Percentiles rank a stretch among this genome's conserved stretches.
These are phyloP conservation scores for Ananas comosus DNA, from an alignment of 176 grass and related monocot genomes.

Conservation along the genomic window DNA sequence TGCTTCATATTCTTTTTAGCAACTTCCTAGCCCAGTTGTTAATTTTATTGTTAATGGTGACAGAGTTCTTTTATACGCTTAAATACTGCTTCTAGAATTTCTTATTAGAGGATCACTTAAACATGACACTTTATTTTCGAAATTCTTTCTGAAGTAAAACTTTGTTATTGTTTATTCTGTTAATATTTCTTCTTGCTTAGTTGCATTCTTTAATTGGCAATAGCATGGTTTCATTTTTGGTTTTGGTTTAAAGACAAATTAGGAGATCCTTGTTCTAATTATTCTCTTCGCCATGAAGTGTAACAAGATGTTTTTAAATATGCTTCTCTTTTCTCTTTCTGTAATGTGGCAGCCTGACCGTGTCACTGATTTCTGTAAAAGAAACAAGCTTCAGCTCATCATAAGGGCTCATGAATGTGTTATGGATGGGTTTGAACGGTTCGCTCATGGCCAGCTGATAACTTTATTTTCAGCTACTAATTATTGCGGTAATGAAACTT, in stretches of 20 bases:
- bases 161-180: not conserved
- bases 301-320: not conserved
- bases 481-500: constrained; percentile 73
- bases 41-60: not conserved
- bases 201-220: no score
- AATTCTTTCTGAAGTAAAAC: no score
- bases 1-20: constrained; percentile 8
- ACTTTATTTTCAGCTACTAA: constrained; percentile 99
- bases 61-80: no score
- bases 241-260: no score
- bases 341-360: constrained; percentile 65
- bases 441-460: constrained; percentile 84
- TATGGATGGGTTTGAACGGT: constrained; percentile 99
- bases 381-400: constrained; percentile 89
- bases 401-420: constrained; percentile 99
- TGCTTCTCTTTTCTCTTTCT: not conserved
- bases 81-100: no score
- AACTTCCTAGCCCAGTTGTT: constrained; percentile 5
- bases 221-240: no score
- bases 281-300: not conserved
- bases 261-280: not conserved
- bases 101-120: no score
- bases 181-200: not conserved
- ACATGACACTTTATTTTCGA: no score
- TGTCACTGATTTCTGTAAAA: constrained; percentile 90